These are phyloP conservation scores for Tardiomyces blankii DNA, from an alignment of 1,139 yeast genomes.

Conservation along the genomic window DNA sequence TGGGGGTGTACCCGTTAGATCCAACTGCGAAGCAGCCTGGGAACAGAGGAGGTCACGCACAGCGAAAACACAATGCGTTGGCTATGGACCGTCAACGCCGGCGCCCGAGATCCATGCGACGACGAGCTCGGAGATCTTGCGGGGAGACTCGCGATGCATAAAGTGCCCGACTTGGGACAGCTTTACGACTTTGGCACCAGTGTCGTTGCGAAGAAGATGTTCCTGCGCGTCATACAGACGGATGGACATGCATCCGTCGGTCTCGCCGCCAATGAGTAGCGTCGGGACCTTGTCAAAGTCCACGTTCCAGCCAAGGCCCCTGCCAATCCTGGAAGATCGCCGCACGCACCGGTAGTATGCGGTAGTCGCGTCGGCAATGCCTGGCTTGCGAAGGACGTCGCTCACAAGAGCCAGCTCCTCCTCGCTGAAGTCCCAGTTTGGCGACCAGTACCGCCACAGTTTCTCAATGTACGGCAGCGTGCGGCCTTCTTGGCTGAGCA, in stretches of 20 bases:
- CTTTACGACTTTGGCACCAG: conserved; percentile 8
- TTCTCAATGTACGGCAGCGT: conserved; percentile 11
- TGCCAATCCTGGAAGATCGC: not conserved
- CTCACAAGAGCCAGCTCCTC: conserved; percentile 12
- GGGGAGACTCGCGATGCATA: conserved; percentile 19
- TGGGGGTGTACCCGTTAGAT: too few species aligned
- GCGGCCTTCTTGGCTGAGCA: conserved; percentile 1
- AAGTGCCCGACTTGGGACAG: conserved; percentile 18
- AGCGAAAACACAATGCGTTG: too few species aligned
- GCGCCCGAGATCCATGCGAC: conserved; percentile 1
- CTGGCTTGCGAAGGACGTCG: conserved; percentile 13
- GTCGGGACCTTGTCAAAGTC: conserved; percentile 14
- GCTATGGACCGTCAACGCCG: too few species aligned
- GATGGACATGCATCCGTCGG: conserved; percentile 16
- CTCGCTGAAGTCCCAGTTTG: conserved; percentile 12
- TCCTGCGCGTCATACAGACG: conserved; percentile 9
- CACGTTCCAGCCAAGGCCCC: conserved; percentile 4
- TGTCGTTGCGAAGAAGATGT: conserved; percentile 4
- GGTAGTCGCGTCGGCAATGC: conserved; percentile 16
- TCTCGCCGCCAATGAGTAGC: conserved; percentile 14
- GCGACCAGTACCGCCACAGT: conserved; percentile 20
- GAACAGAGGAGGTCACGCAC: too few species aligned
- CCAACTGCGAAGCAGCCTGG: too few species aligned
- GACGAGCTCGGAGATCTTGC: conserved; percentile 8
- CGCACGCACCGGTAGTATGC: conserved; percentile 16